Evolutionary conservation across 202 grass and related monocot species (phyloP).

Genomic region (Schoenoplectus triqueter): DNA sequence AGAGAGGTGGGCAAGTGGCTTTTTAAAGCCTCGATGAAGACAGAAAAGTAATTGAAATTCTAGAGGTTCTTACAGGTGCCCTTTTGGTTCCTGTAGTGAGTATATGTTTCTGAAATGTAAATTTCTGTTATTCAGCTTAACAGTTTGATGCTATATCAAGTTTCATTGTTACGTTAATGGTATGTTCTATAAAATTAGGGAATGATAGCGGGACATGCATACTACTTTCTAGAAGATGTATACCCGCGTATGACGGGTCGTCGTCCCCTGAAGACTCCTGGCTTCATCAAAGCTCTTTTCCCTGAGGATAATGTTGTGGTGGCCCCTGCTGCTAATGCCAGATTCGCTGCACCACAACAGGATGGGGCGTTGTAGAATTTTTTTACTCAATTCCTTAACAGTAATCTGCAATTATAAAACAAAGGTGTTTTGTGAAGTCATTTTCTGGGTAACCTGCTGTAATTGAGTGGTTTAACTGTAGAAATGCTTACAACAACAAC

Average conservation of each 20-base stretch:
- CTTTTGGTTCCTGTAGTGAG: background rate
- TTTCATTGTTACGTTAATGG: slow-evolving; percentile 3
- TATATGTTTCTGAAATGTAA: background rate
- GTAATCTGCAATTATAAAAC: slow-evolving; percentile 29
- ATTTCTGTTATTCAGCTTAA: background rate
- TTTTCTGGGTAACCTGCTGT: slow-evolving; percentile 15
- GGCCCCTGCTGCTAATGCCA: slow-evolving; percentile 53
- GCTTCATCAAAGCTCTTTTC: slow-evolving; percentile 88
- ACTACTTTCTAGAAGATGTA: slow-evolving; percentile 94
- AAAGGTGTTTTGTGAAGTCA: slow-evolving; percentile 21
- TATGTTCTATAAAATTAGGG: slow-evolving; percentile 55
- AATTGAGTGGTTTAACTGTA: slow-evolving; percentile 34
- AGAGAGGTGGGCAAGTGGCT: too few relatives aligned
- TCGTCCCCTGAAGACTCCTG: slow-evolving; percentile 77
- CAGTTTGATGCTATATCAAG: background rate
- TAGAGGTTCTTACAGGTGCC: background rate
- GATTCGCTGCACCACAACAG: slow-evolving; percentile 46
- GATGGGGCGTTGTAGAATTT: background rate
- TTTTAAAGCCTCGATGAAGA: background rate
- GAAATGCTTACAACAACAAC: too few relatives aligned
- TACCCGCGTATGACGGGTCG: slow-evolving; percentile 90
- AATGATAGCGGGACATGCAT: slow-evolving; percentile 95
- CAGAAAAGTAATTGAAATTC: background rate
- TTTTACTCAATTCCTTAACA: slow-evolving; percentile 16
- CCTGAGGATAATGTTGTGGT: slow-evolving; percentile 79